Evolutionary conservation across 2,329 filamentous ascomycete species (phyloP).

Genomic region (Penicillium brasilianum): DNA sequence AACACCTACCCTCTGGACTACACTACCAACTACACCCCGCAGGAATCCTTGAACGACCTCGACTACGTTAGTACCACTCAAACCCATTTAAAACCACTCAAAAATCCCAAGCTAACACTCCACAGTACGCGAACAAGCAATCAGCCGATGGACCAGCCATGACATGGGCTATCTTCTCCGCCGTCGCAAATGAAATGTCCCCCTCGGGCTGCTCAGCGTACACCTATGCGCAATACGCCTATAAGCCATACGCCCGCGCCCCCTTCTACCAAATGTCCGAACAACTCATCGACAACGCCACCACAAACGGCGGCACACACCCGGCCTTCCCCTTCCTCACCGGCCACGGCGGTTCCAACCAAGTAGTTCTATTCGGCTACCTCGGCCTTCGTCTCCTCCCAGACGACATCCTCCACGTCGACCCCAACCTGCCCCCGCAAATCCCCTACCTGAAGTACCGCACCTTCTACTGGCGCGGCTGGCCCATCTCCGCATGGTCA

Average conservation of each 20-base stretch:
- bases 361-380: conserved; percentile 70
- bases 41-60: conserved; percentile 60
- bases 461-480: conserved; percentile 70
- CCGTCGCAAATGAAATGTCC: conserved; percentile 68
- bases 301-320: conserved; percentile 67
- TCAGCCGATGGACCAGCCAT: conserved; percentile 71
- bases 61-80: conserved; percentile 59
- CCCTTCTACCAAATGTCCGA: conserved; percentile 76
- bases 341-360: conserved; percentile 71
- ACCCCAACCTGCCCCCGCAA: conserved; percentile 69
- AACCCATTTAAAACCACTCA: too few species aligned
- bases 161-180: conserved; percentile 73
- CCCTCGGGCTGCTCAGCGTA: conserved; percentile 71
- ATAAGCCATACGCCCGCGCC: conserved; percentile 66
- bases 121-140: conserved; percentile 69
- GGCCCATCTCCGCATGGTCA: conserved; percentile 64
- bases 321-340: conserved; percentile 74
- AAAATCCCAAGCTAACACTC: conserved; percentile 6
- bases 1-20: conserved; percentile 69
- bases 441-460: conserved; percentile 65
- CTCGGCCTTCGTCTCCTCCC: conserved; percentile 66
- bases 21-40: conserved; percentile 57
- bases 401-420: conserved; percentile 63
- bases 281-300: conserved; percentile 66
- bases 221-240: conserved; percentile 69